Evolutionary conservation across 1,284 basidiomycete genomes (phyloP), one percentile per base, ranked within the genome.

Genomic region (Exobasidium cylindrosporum): DNA sequence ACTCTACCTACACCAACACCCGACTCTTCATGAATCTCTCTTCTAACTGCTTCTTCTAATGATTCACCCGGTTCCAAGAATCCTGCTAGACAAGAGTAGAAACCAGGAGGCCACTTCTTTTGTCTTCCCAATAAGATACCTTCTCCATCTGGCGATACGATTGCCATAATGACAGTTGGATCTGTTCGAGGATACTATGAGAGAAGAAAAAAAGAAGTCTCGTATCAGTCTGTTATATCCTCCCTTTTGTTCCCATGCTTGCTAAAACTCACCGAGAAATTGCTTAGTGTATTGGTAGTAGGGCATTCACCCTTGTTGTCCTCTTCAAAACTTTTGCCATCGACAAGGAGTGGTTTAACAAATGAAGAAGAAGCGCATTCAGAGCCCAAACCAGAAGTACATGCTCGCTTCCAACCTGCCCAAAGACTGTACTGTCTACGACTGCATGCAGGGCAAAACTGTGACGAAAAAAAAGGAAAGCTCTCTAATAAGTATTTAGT

Each of bases 1-100:
- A 95, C 87, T 65, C 90, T 85, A 82, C 88, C 89, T 6, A 94
- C 90, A 47, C 85, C 85, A 23, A 97, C 85, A 4, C 95, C 95
- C 0, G 91, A 90, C 81, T 97, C 95, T 80, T 97, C 95, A 86
- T 91, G 89, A 72, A 96, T 89, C 81, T 97, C 95, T 31, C 95
- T 85, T 64, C 87, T 85, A 17, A 97, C 93, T 0, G 93, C 89
- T 70, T 97, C 94, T 81, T 98, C 95, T 67, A 97, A 89, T 0
- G 89, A 87, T 81, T 71, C 66, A 1, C 66, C 70, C n/a, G 69
- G 68, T 60, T 73, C 69, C 58, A 76, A 63, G 52, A 78, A 80
- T 61, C 74, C 69, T 57, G 80, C 80, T 28, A 80, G 45, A 80
- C 73, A 72, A 14, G 63, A 76, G 57, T 69, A 72, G 52, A 78